Evolutionary conservation across 1,284 basidiomycete genomes (phyloP).

Genomic region (Sporisorium reilianum): DNA sequence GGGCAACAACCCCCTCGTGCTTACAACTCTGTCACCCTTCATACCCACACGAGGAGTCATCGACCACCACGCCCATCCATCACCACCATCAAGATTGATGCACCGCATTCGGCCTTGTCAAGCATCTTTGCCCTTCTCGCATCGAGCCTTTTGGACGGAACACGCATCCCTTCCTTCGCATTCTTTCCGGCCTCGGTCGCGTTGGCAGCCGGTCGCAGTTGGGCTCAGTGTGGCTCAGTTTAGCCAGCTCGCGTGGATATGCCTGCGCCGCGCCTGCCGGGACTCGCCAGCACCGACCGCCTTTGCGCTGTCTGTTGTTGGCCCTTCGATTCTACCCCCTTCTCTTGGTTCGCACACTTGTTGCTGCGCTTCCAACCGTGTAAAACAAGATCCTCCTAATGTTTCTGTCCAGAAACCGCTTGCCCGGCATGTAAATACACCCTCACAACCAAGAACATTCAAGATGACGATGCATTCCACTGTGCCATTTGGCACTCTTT

Average conservation of each 20-base stretch:
- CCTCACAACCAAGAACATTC: constrained; percentile 34
- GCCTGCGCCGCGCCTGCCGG: not conserved
- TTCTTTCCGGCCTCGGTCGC: constrained; percentile 3
- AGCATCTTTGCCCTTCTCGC: constrained; percentile 16
- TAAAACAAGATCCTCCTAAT: constrained; percentile 31
- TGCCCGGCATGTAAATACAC: constrained; percentile 30
- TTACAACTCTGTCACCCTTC: constrained; percentile 1
- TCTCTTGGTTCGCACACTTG: not conserved
- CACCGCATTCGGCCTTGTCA: not conserved
- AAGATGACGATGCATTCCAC: constrained; percentile 12
- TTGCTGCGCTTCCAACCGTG: constrained; percentile 15
- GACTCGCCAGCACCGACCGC: not conserved
- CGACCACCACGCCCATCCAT: not conserved
- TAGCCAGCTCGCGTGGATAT: no score
- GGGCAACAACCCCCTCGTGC: constrained; percentile 2
- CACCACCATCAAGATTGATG: not conserved
- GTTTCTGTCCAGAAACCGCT: constrained; percentile 6
- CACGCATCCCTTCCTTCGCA: constrained; percentile 7
- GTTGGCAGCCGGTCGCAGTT: not conserved
- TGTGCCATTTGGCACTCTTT: not conserved
- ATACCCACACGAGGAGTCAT: constrained; percentile 39
- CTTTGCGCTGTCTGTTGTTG: not conserved
- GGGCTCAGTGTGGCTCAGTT: constrained; percentile 7
- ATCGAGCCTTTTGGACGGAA: constrained; percentile 25
- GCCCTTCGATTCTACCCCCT: not conserved